Conservation (phyloP, 2,329 filamentous ascomycete genomes). For the Trichophyton schoenleinii region DNA sequence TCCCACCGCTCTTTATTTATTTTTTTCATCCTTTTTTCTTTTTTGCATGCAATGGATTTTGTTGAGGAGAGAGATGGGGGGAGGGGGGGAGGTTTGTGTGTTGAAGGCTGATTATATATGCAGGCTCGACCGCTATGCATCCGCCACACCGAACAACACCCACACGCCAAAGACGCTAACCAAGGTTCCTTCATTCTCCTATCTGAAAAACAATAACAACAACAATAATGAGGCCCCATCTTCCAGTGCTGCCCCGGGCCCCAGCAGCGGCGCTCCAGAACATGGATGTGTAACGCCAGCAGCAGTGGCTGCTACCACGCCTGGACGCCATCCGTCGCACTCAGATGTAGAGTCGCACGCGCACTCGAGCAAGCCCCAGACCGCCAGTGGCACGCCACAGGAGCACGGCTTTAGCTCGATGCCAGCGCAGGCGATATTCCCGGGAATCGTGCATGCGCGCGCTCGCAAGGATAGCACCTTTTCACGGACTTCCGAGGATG, state of each 20-base stretch:
- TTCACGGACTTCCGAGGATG: not conserved
- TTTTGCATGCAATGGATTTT: not conserved
- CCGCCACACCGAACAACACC: conserved; percentile 5
- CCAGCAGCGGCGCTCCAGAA: not conserved
- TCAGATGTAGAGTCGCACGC: conserved; percentile 9
- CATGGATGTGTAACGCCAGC: not conserved
- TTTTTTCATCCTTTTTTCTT: not conserved
- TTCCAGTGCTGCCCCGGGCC: not conserved
- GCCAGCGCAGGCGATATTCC: conserved; percentile 31
- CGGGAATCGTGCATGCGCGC: conserved; percentile 31
- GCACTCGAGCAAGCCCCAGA: conserved; percentile 1
- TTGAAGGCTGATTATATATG: not conserved
- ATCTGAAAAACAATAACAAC: not conserved
- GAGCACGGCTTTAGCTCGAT: conserved; percentile 7
- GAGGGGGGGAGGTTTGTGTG: too few species aligned
- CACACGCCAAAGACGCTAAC: conserved; percentile 9
- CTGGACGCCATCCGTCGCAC: conserved; percentile 2
- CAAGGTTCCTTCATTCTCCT: conserved; percentile 1
- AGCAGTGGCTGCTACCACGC: not conserved
- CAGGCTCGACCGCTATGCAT: conserved; percentile 22
- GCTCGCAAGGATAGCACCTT: conserved; percentile 6
- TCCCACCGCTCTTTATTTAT: conserved; percentile 3
- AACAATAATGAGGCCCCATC: not conserved
- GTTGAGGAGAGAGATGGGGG: not conserved
- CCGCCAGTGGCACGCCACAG: conserved; percentile 6